Evolutionary conservation across 768 basidiomycete species (phyloP).

Genomic region (Mycena indigotica): DNA sequence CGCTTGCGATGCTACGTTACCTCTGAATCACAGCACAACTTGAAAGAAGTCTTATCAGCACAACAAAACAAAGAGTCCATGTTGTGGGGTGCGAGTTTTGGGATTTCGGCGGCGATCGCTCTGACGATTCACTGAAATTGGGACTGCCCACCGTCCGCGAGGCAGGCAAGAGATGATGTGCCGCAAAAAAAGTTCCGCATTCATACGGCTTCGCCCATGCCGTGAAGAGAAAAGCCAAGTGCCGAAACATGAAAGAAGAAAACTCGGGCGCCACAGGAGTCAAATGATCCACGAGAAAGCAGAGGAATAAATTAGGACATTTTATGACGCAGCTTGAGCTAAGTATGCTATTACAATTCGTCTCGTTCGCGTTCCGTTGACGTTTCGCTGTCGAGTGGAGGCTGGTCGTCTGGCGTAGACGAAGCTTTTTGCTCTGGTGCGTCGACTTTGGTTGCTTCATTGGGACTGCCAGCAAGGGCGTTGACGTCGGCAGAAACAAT

Average conservation of each 20-base stretch:
- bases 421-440: not conserved
- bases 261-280: not conserved
- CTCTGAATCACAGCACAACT: too few relatives aligned
- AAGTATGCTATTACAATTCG: not conserved
- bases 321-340: not conserved
- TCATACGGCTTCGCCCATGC: too few relatives aligned
- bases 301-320: not conserved
- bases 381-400: not conserved
- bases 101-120: not conserved
- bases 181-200: not conserved
- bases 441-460: conserved; percentile 6
- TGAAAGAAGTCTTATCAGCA: conserved; percentile 1
- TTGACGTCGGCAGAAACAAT: conserved; percentile 71
- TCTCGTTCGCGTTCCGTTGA: not conserved
- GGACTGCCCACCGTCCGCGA: not conserved
- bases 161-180: not conserved
- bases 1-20: too few relatives aligned
- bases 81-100: not conserved
- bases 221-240: too few relatives aligned
- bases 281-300: not conserved
- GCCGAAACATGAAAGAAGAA: too few relatives aligned
- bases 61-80: not conserved
- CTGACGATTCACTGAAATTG: not conserved
- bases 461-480: conserved; percentile 55
- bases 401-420: not conserved